These are phyloP conservation scores for Gracilaria domingensis DNA, from an alignment of 23 red algal species.

Conservation along the genomic window DNA sequence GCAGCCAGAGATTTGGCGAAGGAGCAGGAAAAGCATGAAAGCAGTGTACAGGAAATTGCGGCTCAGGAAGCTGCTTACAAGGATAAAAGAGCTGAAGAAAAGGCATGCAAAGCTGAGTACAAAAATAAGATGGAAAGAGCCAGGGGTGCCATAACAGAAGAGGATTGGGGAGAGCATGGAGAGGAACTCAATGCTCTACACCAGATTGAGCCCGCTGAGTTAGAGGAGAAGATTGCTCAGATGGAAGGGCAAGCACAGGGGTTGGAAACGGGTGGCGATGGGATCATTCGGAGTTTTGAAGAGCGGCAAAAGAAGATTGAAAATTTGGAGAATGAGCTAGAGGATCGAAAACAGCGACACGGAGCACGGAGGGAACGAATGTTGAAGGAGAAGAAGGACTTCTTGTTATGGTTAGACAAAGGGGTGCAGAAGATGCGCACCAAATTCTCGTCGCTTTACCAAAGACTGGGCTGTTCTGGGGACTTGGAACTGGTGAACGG, in stretches of 20 bases:
- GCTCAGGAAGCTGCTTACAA: slow-evolving; percentile 28
- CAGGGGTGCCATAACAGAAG: slow-evolving; percentile 16
- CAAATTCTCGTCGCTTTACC: slow-evolving; percentile 77
- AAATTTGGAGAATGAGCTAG: slow-evolving; percentile 47
- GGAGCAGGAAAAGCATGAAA: slow-evolving; percentile 32
- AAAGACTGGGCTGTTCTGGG: slow-evolving; percentile 82
- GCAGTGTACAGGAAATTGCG: slow-evolving; percentile 24
- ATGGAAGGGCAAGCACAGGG: slow-evolving; percentile 60
- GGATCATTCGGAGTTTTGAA: slow-evolving; percentile 74
- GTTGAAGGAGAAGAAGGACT: slow-evolving; percentile 38
- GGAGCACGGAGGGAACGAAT: slow-evolving; percentile 12
- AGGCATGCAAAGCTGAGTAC: slow-evolving; percentile 2
- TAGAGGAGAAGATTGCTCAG: slow-evolving; percentile 73
- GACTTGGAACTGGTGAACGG: slow-evolving; percentile 73
- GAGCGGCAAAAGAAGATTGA: slow-evolving; percentile 75
- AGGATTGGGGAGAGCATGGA: slow-evolving; percentile 38
- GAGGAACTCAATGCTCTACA: slow-evolving; percentile 36
- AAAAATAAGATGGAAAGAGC: slow-evolving; percentile 23
- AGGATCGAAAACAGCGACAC: slow-evolving; percentile 5
- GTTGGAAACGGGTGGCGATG: slow-evolving; percentile 44
- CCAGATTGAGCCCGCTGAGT: background rate
- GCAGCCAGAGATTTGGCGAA: slow-evolving; percentile 31
- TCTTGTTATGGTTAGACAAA: slow-evolving; percentile 58
- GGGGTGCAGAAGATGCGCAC: slow-evolving; percentile 61
- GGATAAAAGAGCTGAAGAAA: slow-evolving; percentile 24